Evolutionary conservation across 176 grass and related monocot species (phyloP), one percentile per base, ranked within the genome.

Genomic region (Raddia distichophylla): DNA sequence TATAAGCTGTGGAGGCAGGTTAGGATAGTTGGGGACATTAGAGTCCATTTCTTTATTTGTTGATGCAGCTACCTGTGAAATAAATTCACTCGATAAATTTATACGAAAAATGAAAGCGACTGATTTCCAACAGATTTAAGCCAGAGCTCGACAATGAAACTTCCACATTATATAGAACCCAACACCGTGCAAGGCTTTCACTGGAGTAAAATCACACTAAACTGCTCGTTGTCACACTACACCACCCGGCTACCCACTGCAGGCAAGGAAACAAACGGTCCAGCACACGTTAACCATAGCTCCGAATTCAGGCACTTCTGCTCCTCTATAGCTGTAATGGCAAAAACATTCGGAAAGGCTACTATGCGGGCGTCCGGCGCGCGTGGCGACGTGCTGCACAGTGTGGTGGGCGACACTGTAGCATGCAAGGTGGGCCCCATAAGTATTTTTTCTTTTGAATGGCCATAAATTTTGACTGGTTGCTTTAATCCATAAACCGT

Each of bases 151-250:
- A 42, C 9, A 19, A 22, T 8, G 10, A 34, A 64, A 37, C 4
- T 14, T 22, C 10, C 20, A 56, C 33, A 20, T 27, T 10, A 61
- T 66, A 72, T 15, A 60, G 35, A 33, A 80, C 71, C 73, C 43
- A 73, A 34, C 79, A 13, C 52, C 74, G 74, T 53, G 67, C 3
- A 60, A 12, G 71, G 52, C n/a, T 62, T 55, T 15, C n/a, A 48
- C 8, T 59, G 15, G 69, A 87, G 60, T 58, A 58, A 59, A 73
- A 32, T 73, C 32, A 68, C 68, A 49, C 80, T 43, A 68, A 98
- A 92, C 92, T 98, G 95, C 61, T 98, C 95, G 33, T 92, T 98
- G 71, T 98, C 92, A n/a, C 95, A 92, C 85, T 98, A 98, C 45
- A 98, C 90, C 9, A 98, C 95, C 64, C 95, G 88, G 78, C 90